Evolutionary conservation across 176 grass and related monocot genomes (phyloP).

Genomic region (Ananas comosus): DNA sequence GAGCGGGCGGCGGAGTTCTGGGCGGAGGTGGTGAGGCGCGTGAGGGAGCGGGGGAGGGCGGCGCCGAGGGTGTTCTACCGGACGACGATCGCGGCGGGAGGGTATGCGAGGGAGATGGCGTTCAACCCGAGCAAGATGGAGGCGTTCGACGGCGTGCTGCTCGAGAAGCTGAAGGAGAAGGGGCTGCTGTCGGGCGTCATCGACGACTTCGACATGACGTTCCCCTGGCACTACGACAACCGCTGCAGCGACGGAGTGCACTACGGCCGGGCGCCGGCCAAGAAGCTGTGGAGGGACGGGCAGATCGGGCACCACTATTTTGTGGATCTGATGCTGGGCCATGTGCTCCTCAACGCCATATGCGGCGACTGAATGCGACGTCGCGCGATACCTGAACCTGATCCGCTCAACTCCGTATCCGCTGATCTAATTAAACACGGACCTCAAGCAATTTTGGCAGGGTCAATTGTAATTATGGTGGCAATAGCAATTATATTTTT

Average conservation of each 20-base stretch:
- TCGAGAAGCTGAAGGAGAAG: slow-evolving; percentile 56
- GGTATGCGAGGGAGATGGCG: slow-evolving; percentile 75
- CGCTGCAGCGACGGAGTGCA: slow-evolving; percentile 92
- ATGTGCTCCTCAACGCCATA: slow-evolving; percentile 95
- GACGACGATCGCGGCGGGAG: slow-evolving; percentile 64
- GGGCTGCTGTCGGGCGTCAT: slow-evolving; percentile 57
- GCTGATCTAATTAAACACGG: no score
- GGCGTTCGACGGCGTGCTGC: slow-evolving; percentile 60
- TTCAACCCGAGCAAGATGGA: slow-evolving; percentile 99
- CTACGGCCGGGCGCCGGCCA: slow-evolving; percentile 69
- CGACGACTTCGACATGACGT: slow-evolving; percentile 93
- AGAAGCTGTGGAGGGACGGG: slow-evolving; percentile 64
- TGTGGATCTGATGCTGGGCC: slow-evolving; percentile 86
- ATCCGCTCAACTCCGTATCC: no score
- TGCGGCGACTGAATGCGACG: slow-evolving; percentile 55
- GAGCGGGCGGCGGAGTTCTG: slow-evolving; percentile 72
- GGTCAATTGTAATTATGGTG: no score
- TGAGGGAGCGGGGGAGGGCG: slow-evolving; percentile 12
- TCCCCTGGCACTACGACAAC: slow-evolving; percentile 98
- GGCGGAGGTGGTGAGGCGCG: slow-evolving; percentile 39
- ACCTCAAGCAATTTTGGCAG: no score
- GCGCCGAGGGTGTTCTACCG: slow-evolving; percentile 77
- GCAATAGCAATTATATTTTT: no score
- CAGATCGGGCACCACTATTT: slow-evolving; percentile 91
- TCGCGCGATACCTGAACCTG: no score